Conservation (phyloP, 345 rosid species). For the Bruguiera parviflora region DNA sequence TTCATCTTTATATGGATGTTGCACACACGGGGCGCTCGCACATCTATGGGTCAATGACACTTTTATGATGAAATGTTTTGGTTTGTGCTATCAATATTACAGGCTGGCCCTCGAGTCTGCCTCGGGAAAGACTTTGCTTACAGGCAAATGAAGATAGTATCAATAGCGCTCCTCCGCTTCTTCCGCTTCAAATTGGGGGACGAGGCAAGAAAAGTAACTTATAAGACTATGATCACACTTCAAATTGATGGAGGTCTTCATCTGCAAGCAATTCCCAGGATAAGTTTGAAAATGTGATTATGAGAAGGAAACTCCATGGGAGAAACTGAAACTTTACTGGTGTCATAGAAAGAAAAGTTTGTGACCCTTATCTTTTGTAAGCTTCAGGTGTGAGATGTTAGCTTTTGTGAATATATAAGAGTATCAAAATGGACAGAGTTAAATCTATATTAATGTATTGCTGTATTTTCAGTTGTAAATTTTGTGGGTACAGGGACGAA, state of each 20-base stretch:
- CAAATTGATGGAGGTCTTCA: constrained; percentile 48
- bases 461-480: too few relatives aligned
- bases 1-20: not conserved
- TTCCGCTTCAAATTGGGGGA: constrained; percentile 52
- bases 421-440: too few relatives aligned
- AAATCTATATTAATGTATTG: too few relatives aligned
- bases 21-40: not conserved
- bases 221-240: constrained; percentile 60
- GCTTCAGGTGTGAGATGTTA: too few relatives aligned
- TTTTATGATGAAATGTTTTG: not conserved
- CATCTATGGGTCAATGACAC: not conserved
- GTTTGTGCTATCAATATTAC: not conserved
- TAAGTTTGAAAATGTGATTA: not conserved
- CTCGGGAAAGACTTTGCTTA: constrained; percentile 35
- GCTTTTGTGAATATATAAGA: too few relatives aligned
- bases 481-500: too few relatives aligned
- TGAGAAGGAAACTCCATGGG: too few relatives aligned
- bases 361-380: too few relatives aligned
- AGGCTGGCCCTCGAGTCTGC: constrained; percentile 37
- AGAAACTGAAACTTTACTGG: too few relatives aligned
- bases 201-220: constrained; percentile 30
- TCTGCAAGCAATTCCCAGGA: constrained; percentile 40
- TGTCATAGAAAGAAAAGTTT: too few relatives aligned
- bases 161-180: constrained; percentile 48
- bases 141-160: constrained; percentile 38